phyloP scores from a whole-genome alignment of 495 filamentous ascomycete species.

The Cladorrhinum samala region DNA sequence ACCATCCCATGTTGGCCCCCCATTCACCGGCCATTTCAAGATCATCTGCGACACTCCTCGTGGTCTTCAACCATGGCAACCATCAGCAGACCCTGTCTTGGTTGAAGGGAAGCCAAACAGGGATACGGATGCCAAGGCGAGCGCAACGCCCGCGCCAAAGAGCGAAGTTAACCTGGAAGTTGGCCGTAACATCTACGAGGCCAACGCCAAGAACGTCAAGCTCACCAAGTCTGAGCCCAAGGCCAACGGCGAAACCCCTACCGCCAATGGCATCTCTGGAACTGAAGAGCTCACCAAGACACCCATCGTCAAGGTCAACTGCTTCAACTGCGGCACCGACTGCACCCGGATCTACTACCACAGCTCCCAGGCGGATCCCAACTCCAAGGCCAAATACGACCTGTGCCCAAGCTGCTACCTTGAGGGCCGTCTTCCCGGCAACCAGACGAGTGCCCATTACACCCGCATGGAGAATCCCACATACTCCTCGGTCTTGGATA shows the following conservation, averaged over 20 bases:
- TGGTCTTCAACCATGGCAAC: slow-evolving; percentile 90
- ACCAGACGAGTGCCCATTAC: slow-evolving; percentile 66
- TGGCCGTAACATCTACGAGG: slow-evolving; percentile 90
- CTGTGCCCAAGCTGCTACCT: slow-evolving; percentile 85
- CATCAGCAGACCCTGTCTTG: slow-evolving; percentile 66
- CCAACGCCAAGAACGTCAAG: slow-evolving; percentile 79
- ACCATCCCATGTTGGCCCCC: slow-evolving; percentile 91
- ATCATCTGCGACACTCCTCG: slow-evolving; percentile 91
- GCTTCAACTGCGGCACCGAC: slow-evolving; percentile 85
- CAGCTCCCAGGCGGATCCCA: slow-evolving; percentile 55
- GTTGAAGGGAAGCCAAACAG: slow-evolving; percentile 62
- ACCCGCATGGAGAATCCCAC: slow-evolving; percentile 80
- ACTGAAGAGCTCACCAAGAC: slow-evolving; percentile 55
- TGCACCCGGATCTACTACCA: slow-evolving; percentile 91
- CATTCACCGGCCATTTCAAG: slow-evolving; percentile 95
- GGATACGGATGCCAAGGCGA: slow-evolving; percentile 67
- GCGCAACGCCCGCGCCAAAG: slow-evolving; percentile 59
- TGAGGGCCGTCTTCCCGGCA: slow-evolving; percentile 70
- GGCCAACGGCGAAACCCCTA: slow-evolving; percentile 65
- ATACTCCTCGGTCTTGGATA: slow-evolving; percentile 67
- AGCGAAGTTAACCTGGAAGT: slow-evolving; percentile 81
- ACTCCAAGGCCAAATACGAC: slow-evolving; percentile 65
- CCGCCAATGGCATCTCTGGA: slow-evolving; percentile 51
- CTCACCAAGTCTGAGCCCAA: slow-evolving; percentile 47
- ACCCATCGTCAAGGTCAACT: slow-evolving; percentile 54